These are phyloP conservation scores for Talaromyces sp. DNA, from an alignment of 2,329 filamentous ascomycete genomes.

Conservation along the genomic window DNA sequence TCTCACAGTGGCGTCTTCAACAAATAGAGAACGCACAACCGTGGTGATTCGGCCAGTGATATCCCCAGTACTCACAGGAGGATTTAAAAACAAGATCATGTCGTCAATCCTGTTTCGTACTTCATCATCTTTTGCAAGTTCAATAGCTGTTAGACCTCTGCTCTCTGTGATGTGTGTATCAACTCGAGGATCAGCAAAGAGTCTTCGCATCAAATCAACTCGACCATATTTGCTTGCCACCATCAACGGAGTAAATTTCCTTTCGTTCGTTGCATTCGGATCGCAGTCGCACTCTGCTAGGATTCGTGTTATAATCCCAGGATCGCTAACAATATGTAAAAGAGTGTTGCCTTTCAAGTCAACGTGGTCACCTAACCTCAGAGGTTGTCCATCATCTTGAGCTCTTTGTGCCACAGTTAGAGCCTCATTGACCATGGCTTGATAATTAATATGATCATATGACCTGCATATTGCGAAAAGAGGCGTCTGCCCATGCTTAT, in stretches of 20 bases:
- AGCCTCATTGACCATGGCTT: constrained; percentile 79
- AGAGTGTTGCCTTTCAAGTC: constrained; percentile 91
- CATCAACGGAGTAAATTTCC: constrained; percentile 93
- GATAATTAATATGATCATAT: constrained; percentile 87
- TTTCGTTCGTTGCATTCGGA: constrained; percentile 92
- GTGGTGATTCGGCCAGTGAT: constrained; percentile 81
- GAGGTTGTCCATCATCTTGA: constrained; percentile 72
- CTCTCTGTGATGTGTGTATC: constrained; percentile 80
- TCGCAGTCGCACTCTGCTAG: constrained; percentile 87
- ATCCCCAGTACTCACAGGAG: constrained; percentile 49
- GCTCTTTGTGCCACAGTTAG: constrained; percentile 68
- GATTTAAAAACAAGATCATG: constrained; percentile 74
- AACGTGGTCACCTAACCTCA: constrained; percentile 89
- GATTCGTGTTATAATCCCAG: constrained; percentile 69
- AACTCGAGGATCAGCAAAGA: constrained; percentile 84
- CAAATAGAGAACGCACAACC: constrained; percentile 92
- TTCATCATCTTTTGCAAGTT: constrained; percentile 96
- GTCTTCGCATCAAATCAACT: constrained; percentile 82
- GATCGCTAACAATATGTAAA: constrained; percentile 90
- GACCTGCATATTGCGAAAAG: constrained; percentile 91
- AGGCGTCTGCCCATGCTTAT: constrained; percentile 97
- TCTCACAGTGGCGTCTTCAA: constrained; percentile 90
- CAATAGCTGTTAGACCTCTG: constrained; percentile 86
- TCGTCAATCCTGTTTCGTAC: constrained; percentile 96
- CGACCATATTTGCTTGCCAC: constrained; percentile 97